Conservation (phyloP, 352 stramenopile species). For the Phytophthora macrochlamydospora region DNA sequence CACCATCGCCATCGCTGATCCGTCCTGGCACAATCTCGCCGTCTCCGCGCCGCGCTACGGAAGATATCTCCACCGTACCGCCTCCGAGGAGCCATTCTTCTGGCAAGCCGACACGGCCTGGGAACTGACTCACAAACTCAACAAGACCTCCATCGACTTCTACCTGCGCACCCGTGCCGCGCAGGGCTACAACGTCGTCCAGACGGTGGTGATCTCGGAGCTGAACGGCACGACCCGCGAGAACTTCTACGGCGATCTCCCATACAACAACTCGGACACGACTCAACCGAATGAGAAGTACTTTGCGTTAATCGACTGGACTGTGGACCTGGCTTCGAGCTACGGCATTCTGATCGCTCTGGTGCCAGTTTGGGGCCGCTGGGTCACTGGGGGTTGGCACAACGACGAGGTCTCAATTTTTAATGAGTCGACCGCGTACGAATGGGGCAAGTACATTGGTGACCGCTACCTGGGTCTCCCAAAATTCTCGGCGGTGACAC, state of each 20-base stretch:
- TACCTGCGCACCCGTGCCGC: conserved; percentile 26
- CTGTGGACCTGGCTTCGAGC: conserved; percentile 22
- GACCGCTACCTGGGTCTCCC: conserved; percentile 19
- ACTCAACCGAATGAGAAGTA: conserved; percentile 19
- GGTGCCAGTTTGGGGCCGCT: conserved; percentile 17
- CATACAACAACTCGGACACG: conserved; percentile 27
- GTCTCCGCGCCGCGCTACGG: conserved; percentile 6
- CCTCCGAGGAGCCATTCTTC: conserved; percentile 23
- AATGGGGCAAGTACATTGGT: conserved; percentile 20
- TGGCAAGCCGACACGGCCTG: conserved; percentile 33
- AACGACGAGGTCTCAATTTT: conserved; percentile 7
- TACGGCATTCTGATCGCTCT: conserved; percentile 27
- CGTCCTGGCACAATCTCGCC: conserved; percentile 25
- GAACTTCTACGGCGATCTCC: conserved; percentile 29
- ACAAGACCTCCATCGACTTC: conserved; percentile 40
- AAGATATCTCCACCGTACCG: conserved; percentile 22
- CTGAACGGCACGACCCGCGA: conserved; percentile 21
- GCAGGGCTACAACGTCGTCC: conserved; percentile 30
- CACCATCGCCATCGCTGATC: conserved; percentile 1
- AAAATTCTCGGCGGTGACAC: conserved; percentile 26
- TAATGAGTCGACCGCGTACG: conserved; percentile 14
- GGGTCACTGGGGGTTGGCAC: conserved; percentile 13
- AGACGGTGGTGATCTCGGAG: conserved; percentile 18
- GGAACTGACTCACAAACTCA: conserved; percentile 28
- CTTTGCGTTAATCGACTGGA: conserved; percentile 33